Percentiles rank a stretch among this genome's conserved stretches.
These are phyloP conservation scores for Penicillium sp. DNA, from an alignment of 2,329 filamentous ascomycete species.

Conservation along the genomic window DNA sequence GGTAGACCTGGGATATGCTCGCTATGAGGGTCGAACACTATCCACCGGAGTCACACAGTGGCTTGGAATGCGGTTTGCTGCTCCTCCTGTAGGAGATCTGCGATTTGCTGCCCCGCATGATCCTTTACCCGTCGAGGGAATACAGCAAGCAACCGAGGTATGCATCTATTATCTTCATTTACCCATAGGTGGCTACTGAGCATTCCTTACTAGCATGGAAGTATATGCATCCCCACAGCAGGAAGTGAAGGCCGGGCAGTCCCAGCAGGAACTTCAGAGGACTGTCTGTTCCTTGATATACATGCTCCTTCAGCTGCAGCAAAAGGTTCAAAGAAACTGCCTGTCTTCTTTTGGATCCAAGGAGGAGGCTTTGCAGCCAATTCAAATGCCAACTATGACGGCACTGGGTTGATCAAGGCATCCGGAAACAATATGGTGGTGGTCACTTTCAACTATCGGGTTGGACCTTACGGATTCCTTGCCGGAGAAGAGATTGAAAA, in stretches of 20 bases:
- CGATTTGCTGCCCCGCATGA: slow-evolving; percentile 67
- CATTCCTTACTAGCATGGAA: slow-evolving; percentile 35
- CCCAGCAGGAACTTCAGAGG: slow-evolving; percentile 47
- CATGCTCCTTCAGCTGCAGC: slow-evolving; percentile 36
- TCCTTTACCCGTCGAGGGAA: slow-evolving; percentile 47
- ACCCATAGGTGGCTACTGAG: slow-evolving; percentile 6
- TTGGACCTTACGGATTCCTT: slow-evolving; percentile 71
- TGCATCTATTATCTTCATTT: slow-evolving; percentile 9
- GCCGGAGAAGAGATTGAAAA: slow-evolving; percentile 53
- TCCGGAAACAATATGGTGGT: slow-evolving; percentile 62
- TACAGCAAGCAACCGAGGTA: slow-evolving; percentile 57
- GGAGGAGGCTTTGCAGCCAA: slow-evolving; percentile 62
- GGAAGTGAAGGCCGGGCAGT: slow-evolving; percentile 54
- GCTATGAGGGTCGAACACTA: slow-evolving; percentile 58
- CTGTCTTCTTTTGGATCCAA: slow-evolving; percentile 63
- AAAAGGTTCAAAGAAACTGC: slow-evolving; percentile 45
- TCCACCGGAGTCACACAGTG: slow-evolving; percentile 64
- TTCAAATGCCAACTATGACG: slow-evolving; percentile 60
- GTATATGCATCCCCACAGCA: slow-evolving; percentile 64
- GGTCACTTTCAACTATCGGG: slow-evolving; percentile 73
- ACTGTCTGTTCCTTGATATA: slow-evolving; percentile 45
- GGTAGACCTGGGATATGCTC: slow-evolving; percentile 65
- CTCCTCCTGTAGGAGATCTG: slow-evolving; percentile 62
- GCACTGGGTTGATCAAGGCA: slow-evolving; percentile 58
- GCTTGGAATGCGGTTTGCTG: slow-evolving; percentile 73